Base-by-base conservation (phyloP, 2,329 filamentous ascomycete genomes). In the Paraphaeosphaeria minitans region DNA sequence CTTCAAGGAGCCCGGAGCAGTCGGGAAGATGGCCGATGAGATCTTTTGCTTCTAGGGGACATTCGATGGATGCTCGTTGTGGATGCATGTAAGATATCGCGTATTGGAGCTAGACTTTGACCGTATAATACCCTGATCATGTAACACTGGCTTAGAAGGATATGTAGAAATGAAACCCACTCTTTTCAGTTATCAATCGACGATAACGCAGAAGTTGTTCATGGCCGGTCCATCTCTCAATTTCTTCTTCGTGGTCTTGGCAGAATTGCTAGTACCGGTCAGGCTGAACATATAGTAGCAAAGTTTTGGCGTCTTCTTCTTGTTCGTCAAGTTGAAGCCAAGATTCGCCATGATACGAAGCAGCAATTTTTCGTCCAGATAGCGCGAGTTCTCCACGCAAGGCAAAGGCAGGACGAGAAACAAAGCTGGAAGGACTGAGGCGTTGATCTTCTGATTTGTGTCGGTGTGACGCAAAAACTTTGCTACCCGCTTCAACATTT, bases 371-470 rank as follows among this genome's bases (percentile, higher is more conserved):
- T 93, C 87, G 56, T 92, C 89, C 72, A 97, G 85, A 73, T 99
- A 99, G 52, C 95, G 86, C 16, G 93, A 97, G 74, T 99, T 99
- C 22, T 85, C 84, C 51, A 98, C 83, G 71, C 95, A 99, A 21
- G 94, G 90, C 33, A 91, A 87, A 2, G 95, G 95, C 2, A 99
- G 80, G 10, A 99, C 95, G 31, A 99, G 80, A 75, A 99, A 99
- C 9, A 99, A 79, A 43, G 85, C 87, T 1, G 91, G 91, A 48
- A 77, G 73, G 27, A 71, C 45, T 10, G 43, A 33, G 12, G 39
- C 49, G 8, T 31, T 12, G 8, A n/a, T 27, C 1, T 53, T 65
- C 8, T 53, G 14, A 24, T 47, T n/a, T n/a, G 47, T 21, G 22
- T n/a, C 56, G 8, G 48, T 68, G 13, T 12, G 55, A 14, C 64